Base-by-base conservation (phyloP, 2,329 filamentous ascomycete species). In the Cercospora beticola region DNA sequence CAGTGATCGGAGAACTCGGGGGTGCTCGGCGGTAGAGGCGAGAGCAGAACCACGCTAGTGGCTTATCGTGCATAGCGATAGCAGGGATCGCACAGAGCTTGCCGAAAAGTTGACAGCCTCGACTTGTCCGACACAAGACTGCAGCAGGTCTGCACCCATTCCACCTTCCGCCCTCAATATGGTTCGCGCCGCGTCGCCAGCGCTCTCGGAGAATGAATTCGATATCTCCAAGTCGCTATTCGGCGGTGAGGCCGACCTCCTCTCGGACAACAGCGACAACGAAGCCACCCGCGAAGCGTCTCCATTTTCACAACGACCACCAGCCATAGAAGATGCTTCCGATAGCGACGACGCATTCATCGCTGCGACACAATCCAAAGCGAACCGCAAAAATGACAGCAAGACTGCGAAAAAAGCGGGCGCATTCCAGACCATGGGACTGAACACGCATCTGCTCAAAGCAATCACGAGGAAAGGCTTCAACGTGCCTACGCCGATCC, bases 381-480 rank as follows among this genome's bases (percentile, higher is more conserved):
- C 92, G 4, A 97, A 97, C 78, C 86, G 94, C 70, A 98, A 97
- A 78, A 84, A 88, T 0, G 86, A 90, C 9, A 95, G 94, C 77
- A 91, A 91, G 71, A 90, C 90, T 2, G 92, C 92, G 33, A 97
- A 97, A 84, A 99, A 98, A 81, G 92, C 94, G 43, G 95, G 95
- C 76, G 95, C 94, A 63, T 99, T 99, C 78, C 95, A 99, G 80
- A 90, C 92, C 58, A 97, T 99, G 94, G 89, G 92, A 68, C 83
- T 98, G 66, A 97, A 92, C 81, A 85, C 89, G 10, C 90, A 91
- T 73, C 85, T 99, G 4, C 85, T 99, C 26, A 95, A 96, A 77
- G 93, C 95, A 1, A 98, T 99, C 72, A 88, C 92, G 12, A 88
- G 92, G 75, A 99, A 98, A 82, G 96, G 95, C 16, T 99, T 97